Evolutionary conservation across 805 yeast species (phyloP), one percentile per base, ranked within the genome.

Genomic region (Pichia nakasei): DNA sequence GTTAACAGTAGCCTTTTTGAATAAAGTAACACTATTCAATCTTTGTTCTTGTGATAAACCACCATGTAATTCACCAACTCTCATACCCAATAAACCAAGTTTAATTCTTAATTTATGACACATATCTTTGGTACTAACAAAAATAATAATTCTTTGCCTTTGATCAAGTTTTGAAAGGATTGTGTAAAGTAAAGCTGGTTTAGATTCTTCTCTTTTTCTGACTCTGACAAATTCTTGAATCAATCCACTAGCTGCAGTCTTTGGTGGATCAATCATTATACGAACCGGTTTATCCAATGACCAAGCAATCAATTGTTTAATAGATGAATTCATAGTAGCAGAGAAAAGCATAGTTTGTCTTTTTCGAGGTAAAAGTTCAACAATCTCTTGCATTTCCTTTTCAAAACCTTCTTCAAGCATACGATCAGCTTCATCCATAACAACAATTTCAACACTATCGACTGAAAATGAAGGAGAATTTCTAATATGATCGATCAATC

Each of bases 351-450:
- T 67, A 0, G 97, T 91, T 66, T 93, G 99, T 63, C 97, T 80
- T 65, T 86, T 86, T 41, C 80, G 76, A 24, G 99, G 98, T 51
- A 94, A 71, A 43, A 91, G 70, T 13, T 84, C 75, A 64, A 93
- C 74, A 48, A 93, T 91, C 62, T 93, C 98, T 18, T 87, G 82
- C 52, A 93, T 70, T 65, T 93, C 98, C 42, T 80, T 86, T 65
- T 89, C 96, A 77, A 93, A 93, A 59, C 99, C 99, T 66, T 93
- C 99, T 62, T 93, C 99, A 54, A 93, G 74, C 97, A 93, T 93
- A 69, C 98, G 80, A 73, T 93, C 98, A 48, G 98, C 98, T 70
- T 93, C 98, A 69, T 93, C 98, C 53, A 93, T 74, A 26, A 93
- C 94, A 55, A 93, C 70, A 43, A 93, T 85, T 67, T 93, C 98